A percentile compares a stretch with the other conserved stretches of the same genome.
Evolutionary conservation across 495 filamentous ascomycete genomes (phyloP).

Genomic region (Penicillium antarcticum): DNA sequence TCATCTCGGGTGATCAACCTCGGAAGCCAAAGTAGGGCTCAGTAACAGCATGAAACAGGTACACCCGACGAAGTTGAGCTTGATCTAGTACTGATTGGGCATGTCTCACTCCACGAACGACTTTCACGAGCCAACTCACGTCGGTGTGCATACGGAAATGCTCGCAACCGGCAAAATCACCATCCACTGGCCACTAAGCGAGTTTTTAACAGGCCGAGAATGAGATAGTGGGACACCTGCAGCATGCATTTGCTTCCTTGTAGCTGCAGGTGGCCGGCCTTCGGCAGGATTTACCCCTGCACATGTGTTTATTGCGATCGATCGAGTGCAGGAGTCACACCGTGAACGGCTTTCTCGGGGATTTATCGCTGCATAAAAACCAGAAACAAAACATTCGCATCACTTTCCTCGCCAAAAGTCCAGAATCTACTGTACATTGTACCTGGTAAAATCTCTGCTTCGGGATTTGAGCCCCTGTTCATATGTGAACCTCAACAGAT

Average conservation of each 20-base stretch:
- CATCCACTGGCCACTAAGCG: conserved; percentile 1
- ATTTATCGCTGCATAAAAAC: neutral
- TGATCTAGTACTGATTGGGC: neutral
- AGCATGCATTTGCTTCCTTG: conserved; percentile 1
- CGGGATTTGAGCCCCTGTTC: too few relatives aligned
- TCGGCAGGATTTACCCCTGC: neutral
- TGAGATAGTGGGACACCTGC: conserved; percentile 6
- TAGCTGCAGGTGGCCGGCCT: neutral
- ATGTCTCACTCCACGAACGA: conserved; percentile 7
- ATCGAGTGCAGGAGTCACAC: neutral
- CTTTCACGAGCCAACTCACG: neutral
- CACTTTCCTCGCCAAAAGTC: too few relatives aligned
- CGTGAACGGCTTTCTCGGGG: neutral
- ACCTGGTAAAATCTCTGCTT: too few relatives aligned
- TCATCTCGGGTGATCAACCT: conserved; percentile 7
- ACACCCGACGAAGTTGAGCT: neutral
- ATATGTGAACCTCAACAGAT: too few relatives aligned
- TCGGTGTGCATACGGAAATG: neutral
- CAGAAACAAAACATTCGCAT: too few relatives aligned
- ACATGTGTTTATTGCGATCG: neutral
- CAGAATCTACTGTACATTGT: too few relatives aligned
- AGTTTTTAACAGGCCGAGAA: conserved; percentile 13
- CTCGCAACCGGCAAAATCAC: neutral
- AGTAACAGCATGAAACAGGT: conserved; percentile 8
- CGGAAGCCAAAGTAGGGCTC: neutral